Base-by-base conservation (phyloP, 192 early-diverging fungal genomes). In the Entomortierella lignicola region DNA sequence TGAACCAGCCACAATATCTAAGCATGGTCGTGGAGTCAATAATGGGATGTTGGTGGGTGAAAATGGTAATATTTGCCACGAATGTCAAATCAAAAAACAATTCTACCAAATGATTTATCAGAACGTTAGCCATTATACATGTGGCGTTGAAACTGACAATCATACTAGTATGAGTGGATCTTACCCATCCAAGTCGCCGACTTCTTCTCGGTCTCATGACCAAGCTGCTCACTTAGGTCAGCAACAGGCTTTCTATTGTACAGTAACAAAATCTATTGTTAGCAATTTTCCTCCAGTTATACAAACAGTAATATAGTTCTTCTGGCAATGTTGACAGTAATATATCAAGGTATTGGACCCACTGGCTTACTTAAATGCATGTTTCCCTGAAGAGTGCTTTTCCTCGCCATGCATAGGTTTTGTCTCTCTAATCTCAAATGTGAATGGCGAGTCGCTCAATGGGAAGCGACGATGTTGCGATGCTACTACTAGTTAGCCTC, bases 61-160 rank as follows among this genome's bases (percentile, higher is more conserved):
- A 86, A 30, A 82, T 71, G 3, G 85, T 82, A 29, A 86, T 69
- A 7, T 81, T 86, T 15, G 85, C 85, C 20, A 86, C 79, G 62
- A 73, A 86, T 20, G 84, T 82, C 57, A 86, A 63, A 37, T 86
- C 85, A 53, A 84, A 84, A 55, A 86, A 84, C n/a, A 84, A 48
- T 50, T 86, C 85, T 54, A 82, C 0, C 4, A 20, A 39, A 30
- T n/a, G 6, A 0, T 18, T 8, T 8, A 21, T 20, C 20, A 47
- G 44, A 47, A 47, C 17, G 44, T 20, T 47, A 12, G 15, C 20
- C 17, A 42, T 55, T 52, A 15, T 31, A 15, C 51, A 13, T 15
- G 26, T n/a, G n/a, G n/a, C n/a, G n/a, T n/a, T n/a, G n/a, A n/a
- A n/a, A n/a, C 21, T 39, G 30, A 12, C 30, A 23, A 10, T 53